Evolutionary conservation across 2,329 filamentous ascomycete genomes (phyloP).

Genomic region (Curvularia sp.): DNA sequence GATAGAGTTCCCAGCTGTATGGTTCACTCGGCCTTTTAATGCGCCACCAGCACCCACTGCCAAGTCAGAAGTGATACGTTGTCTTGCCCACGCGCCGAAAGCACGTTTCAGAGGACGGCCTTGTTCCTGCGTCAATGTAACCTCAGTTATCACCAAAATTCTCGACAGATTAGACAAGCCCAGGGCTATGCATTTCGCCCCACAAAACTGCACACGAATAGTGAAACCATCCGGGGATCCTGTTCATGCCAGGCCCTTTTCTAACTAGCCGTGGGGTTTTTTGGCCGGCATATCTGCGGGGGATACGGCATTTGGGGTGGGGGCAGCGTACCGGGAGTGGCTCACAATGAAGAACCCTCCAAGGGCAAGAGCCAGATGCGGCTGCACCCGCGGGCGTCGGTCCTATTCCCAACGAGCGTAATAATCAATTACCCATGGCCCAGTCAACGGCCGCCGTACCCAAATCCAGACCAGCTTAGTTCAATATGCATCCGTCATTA

Average conservation of each 20-base stretch:
- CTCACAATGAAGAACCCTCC: conserved; percentile 1
- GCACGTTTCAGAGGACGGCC: conserved; percentile 3
- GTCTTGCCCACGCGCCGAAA: conserved; percentile 1
- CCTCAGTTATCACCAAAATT: background rate
- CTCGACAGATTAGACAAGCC: background rate
- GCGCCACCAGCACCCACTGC: conserved; percentile 3
- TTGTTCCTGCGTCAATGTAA: conserved; percentile 6
- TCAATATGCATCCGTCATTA: background rate
- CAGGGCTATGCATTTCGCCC: background rate
- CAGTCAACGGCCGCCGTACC: background rate
- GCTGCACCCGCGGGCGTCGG: conserved; percentile 7
- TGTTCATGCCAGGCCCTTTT: background rate
- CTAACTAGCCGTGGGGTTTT: background rate
- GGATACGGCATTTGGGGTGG: background rate
- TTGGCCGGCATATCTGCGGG: background rate
- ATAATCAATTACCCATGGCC: conserved; percentile 1
- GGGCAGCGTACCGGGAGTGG: conserved; percentile 1
- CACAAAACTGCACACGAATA: background rate
- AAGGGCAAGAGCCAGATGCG: conserved; percentile 6
- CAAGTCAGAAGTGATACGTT: conserved; percentile 2
- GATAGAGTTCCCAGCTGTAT: background rate
- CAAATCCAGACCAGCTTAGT: conserved; percentile 6
- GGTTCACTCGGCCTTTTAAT: background rate
- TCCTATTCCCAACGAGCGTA: background rate
- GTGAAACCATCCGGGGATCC: background rate